A percentile compares a stretch with the other conserved stretches of the same genome.
Conservation (phyloP, 2,329 filamentous ascomycete genomes). For the Coniochaeta ligniaria region DNA sequence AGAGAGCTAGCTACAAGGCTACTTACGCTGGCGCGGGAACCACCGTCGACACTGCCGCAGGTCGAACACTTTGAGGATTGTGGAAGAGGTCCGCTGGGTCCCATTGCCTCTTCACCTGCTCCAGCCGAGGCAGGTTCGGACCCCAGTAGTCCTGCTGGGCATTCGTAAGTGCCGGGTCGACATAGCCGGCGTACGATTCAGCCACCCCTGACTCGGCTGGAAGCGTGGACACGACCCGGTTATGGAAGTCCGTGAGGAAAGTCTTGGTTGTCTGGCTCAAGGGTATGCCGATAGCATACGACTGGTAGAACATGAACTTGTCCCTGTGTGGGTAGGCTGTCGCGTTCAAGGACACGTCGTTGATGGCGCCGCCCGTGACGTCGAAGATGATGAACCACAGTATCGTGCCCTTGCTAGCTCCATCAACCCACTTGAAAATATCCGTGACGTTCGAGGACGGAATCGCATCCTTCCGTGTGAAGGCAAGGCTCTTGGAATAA, state of each 20-base stretch:
- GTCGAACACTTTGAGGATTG: slow-evolving; percentile 47
- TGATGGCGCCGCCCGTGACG: slow-evolving; percentile 51
- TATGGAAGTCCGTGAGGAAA: slow-evolving; percentile 46
- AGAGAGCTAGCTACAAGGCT: neutral
- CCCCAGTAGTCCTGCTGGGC: slow-evolving; percentile 49
- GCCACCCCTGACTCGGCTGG: slow-evolving; percentile 19
- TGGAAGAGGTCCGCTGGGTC: slow-evolving; percentile 49
- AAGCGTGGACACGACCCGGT: slow-evolving; percentile 26
- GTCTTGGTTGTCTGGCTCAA: slow-evolving; percentile 36
- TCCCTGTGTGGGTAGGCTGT: slow-evolving; percentile 59
- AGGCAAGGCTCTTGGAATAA: slow-evolving; percentile 50
- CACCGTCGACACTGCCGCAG: neutral
- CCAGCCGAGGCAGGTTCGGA: slow-evolving; percentile 37
- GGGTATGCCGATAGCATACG: slow-evolving; percentile 47
- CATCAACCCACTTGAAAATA: slow-evolving; percentile 48
- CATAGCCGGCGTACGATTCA: slow-evolving; percentile 56
- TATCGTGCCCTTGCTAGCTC: slow-evolving; percentile 38
- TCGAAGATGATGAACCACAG: slow-evolving; percentile 59
- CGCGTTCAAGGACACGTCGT: slow-evolving; percentile 44
- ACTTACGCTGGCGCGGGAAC: neutral
- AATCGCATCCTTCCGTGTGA: slow-evolving; percentile 41
- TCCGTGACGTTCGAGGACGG: slow-evolving; percentile 33
- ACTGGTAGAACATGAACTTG: slow-evolving; percentile 57
- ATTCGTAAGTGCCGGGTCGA: slow-evolving; percentile 43
- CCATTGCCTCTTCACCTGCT: slow-evolving; percentile 40